Evolutionary conservation across 2,329 filamentous ascomycete species (phyloP).

Genomic region (Zarea fungicola): DNA sequence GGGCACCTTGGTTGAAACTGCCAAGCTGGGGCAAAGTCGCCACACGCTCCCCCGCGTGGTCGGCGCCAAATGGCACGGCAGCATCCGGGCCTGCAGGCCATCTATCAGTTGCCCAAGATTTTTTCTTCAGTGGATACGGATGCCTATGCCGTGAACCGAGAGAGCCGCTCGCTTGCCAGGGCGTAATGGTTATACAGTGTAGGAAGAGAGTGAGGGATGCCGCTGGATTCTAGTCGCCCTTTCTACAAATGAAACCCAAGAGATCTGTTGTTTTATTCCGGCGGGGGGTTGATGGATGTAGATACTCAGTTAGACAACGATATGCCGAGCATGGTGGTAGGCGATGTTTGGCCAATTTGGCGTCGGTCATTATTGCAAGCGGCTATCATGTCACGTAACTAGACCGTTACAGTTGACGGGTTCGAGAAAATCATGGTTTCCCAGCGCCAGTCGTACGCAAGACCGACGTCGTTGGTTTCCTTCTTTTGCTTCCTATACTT

Average conservation of each 20-base stretch:
- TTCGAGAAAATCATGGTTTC: too few relatives aligned
- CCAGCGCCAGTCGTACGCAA: too few relatives aligned
- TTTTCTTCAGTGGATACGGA: slow-evolving; percentile 26
- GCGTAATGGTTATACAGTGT: background rate
- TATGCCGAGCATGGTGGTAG: too few relatives aligned
- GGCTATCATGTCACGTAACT: too few relatives aligned
- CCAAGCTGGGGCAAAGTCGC: slow-evolving; percentile 1
- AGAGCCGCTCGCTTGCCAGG: slow-evolving; percentile 22
- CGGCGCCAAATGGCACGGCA: slow-evolving; percentile 31
- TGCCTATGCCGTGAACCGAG: slow-evolving; percentile 33
- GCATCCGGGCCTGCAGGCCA: slow-evolving; percentile 22
- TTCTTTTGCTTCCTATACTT: too few relatives aligned
- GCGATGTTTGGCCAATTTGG: too few relatives aligned
- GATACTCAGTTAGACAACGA: too few relatives aligned
- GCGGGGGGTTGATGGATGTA: too few relatives aligned
- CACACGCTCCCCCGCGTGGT: slow-evolving; percentile 23
- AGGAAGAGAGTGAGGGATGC: background rate
- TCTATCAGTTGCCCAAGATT: slow-evolving; percentile 4
- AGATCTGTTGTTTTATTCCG: background rate
- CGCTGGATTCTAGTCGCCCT: background rate
- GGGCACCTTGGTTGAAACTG: background rate
- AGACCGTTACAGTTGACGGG: too few relatives aligned
- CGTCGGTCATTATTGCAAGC: too few relatives aligned
- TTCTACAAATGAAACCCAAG: background rate
- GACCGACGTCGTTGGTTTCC: too few relatives aligned